Evolutionary conservation across 108 stramenopile genomes (phyloP).

Genomic region (Pseudonitzschia delicatissima): DNA sequence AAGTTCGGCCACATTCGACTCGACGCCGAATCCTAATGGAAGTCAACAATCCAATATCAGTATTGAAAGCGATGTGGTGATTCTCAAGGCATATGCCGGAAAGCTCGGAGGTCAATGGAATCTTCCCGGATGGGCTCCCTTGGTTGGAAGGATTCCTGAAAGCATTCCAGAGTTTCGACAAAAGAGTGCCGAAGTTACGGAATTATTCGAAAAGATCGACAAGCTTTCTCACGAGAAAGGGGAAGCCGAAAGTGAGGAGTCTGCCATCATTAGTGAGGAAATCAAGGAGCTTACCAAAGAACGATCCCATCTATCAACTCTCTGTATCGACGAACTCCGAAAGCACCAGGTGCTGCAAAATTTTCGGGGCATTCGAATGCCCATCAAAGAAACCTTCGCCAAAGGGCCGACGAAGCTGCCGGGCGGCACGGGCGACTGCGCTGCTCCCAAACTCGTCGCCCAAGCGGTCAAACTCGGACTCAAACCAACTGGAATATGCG

Average conservation of each 20-base stretch:
- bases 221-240: neutral
- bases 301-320: neutral
- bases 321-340: neutral
- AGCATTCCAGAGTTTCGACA: neutral
- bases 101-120: neutral
- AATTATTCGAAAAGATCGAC: neutral
- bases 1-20: no score
- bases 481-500: neutral
- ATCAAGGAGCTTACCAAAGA: neutral
- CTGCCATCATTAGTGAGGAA: no score
- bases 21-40: no score
- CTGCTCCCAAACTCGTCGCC: conserved; percentile 1
- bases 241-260: neutral
- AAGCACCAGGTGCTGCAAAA: neutral
- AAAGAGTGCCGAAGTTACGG: neutral
- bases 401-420: neutral
- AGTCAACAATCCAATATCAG: no score
- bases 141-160: neutral
- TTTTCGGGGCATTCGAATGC: neutral
- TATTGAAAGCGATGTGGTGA: neutral
- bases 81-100: conserved; percentile 4
- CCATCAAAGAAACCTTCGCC: neutral
- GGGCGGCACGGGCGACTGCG: conserved; percentile 6
- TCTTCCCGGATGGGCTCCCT: neutral
- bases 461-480: neutral